Conservation (phyloP, 768 basidiomycete species). For the Lactarius pseudohatsudake region DNA sequence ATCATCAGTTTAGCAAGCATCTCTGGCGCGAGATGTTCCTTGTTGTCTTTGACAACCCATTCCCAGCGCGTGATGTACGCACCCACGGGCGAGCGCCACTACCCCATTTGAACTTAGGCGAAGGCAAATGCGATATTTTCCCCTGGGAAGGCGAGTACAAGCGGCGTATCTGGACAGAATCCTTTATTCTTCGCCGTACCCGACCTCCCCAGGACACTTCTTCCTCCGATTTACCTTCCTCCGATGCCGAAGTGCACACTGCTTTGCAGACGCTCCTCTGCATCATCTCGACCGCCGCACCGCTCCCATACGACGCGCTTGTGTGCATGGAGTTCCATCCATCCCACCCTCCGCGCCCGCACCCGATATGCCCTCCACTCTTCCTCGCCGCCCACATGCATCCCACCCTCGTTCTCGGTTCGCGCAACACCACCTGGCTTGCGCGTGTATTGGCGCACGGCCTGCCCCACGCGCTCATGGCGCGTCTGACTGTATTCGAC, state of each 20-base stretch:
- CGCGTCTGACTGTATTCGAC: constrained; percentile 27
- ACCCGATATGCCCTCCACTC: constrained; percentile 37
- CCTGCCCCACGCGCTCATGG: constrained; percentile 38
- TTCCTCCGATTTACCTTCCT: background rate
- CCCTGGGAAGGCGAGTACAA: constrained; percentile 33
- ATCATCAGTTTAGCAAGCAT: constrained; percentile 36
- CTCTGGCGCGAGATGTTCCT: constrained; percentile 44
- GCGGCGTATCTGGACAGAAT: constrained; percentile 33
- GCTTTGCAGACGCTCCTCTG: constrained; percentile 37
- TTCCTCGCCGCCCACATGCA: constrained; percentile 35
- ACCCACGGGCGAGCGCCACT: constrained; percentile 2
- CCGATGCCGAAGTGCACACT: constrained; percentile 26
- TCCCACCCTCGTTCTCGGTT: constrained; percentile 19
- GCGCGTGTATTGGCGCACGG: constrained; percentile 34
- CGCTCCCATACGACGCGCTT: constrained; percentile 33
- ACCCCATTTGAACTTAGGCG: background rate
- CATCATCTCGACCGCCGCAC: constrained; percentile 38
- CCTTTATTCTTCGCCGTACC: constrained; percentile 28
- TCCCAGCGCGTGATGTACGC: constrained; percentile 5
- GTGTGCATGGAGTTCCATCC: constrained; percentile 20
- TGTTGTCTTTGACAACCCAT: constrained; percentile 39
- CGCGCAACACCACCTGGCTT: constrained; percentile 41
- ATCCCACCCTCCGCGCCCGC: constrained; percentile 5
- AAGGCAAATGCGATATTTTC: constrained; percentile 9
- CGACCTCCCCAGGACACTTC: background rate